phyloP scores from a whole-genome alignment of 345 rosid genomes.

The Balakata baccata region DNA sequence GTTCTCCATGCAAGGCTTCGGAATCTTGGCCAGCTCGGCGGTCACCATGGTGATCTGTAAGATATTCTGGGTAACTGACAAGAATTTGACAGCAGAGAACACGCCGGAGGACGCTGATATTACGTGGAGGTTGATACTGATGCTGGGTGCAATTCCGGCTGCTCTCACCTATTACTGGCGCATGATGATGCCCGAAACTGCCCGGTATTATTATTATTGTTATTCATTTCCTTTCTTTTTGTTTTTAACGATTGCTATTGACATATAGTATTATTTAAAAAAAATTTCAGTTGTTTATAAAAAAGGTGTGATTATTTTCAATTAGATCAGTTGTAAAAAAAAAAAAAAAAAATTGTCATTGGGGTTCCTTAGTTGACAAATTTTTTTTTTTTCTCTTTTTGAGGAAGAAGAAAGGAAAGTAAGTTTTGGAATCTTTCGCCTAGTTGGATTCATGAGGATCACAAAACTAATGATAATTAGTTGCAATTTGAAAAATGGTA shows the following conservation, averaged over 20 bases:
- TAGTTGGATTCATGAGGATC: too few relatives aligned
- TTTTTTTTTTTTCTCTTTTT: not conserved
- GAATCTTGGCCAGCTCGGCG: slow-evolving; percentile 53
- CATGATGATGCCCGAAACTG: slow-evolving; percentile 86
- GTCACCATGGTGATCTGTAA: slow-evolving; percentile 47
- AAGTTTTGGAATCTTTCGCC: too few relatives aligned
- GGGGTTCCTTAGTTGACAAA: not conserved
- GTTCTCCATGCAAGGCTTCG: slow-evolving; percentile 75
- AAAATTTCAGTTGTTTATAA: not conserved
- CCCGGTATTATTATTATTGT: slow-evolving; percentile 38
- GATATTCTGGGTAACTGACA: slow-evolving; percentile 29
- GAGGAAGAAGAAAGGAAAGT: too few relatives aligned
- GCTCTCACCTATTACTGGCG: slow-evolving; percentile 77
- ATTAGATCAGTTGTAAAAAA: too few relatives aligned
- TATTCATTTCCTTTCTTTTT: not conserved
- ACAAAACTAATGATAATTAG: too few relatives aligned
- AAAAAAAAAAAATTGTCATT: too few relatives aligned
- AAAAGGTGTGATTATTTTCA: too few relatives aligned
- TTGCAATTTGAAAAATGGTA: too few relatives aligned
- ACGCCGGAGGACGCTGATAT: slow-evolving; percentile 53
- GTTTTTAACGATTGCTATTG: not conserved
- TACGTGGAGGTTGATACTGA: slow-evolving; percentile 69
- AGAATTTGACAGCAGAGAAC: not conserved
- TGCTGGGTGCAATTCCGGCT: slow-evolving; percentile 75
- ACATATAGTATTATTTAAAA: too few relatives aligned